Conservation (phyloP, 148 eudicot genomes). For the Vaccinium darrowii region DNA sequence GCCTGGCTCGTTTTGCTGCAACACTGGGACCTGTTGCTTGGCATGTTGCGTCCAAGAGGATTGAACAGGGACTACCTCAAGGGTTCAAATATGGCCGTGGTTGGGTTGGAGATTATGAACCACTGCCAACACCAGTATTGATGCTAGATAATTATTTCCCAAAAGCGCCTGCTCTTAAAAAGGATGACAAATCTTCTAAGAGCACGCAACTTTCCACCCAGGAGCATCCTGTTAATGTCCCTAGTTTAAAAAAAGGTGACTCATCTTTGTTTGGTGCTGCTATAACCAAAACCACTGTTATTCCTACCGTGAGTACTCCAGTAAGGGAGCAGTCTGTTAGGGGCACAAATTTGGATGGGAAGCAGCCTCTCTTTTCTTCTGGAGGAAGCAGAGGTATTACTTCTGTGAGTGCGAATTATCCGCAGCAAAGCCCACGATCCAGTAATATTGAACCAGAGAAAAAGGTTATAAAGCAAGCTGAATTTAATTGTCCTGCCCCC, state of each 20-base stretch:
- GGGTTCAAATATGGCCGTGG: conserved; percentile 84
- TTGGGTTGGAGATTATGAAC: conserved; percentile 92
- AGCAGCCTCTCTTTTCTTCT: conserved; percentile 33
- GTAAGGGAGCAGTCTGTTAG: conserved; percentile 31
- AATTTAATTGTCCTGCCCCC: conserved; percentile 50
- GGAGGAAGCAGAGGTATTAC: conserved; percentile 30
- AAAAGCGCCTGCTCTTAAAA: conserved; percentile 40
- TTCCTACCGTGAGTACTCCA: conserved; percentile 6
- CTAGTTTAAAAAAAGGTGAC: conserved; percentile 25
- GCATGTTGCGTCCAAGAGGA: conserved; percentile 72
- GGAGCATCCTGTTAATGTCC: conserved; percentile 15
- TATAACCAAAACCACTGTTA: conserved; percentile 25
- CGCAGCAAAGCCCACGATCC: conserved; percentile 37
- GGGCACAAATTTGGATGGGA: conserved; percentile 32
- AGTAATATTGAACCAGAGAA: conserved; percentile 38
- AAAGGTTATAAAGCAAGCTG: conserved; percentile 44
- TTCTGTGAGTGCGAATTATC: conserved; percentile 23
- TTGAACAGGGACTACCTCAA: conserved; percentile 68
- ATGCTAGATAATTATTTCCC: conserved; percentile 34
- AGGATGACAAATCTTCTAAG: conserved; percentile 27
- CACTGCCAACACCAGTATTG: conserved; percentile 64
- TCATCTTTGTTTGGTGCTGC: conserved; percentile 30
- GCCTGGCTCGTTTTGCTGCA: conserved; percentile 88
- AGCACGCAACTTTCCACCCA: conserved; percentile 23
- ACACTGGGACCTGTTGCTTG: conserved; percentile 86